Evolutionary conservation across 306 rosid genomes (phyloP).

Genomic region (Neltuma alba): DNA sequence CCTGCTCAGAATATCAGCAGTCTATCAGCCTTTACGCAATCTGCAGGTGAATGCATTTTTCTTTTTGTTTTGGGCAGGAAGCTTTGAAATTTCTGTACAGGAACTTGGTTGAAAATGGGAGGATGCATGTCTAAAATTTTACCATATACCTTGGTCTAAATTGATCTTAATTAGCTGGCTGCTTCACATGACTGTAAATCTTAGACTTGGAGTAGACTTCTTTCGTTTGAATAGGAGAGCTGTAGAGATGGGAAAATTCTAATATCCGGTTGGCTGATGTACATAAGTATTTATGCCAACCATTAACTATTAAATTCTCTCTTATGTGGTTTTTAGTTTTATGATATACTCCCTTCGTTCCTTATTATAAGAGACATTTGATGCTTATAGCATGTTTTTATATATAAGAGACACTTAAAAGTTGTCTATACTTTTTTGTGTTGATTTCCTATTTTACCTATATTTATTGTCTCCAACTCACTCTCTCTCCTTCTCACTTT

Average conservation of each 20-base stretch:
- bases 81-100: not conserved
- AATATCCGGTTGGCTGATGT: not conserved
- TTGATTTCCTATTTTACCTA: too few species aligned
- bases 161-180: constrained; percentile 7
- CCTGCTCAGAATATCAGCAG: not conserved
- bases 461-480: too few species aligned
- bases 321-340: not conserved
- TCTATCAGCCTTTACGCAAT: not conserved
- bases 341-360: too few species aligned
- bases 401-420: too few species aligned
- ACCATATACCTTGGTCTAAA: not conserved
- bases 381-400: too few species aligned
- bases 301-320: constrained; percentile 5
- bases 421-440: too few species aligned
- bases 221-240: constrained; percentile 18
- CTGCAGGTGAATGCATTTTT: not conserved
- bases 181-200: not conserved
- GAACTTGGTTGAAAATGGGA: not conserved
- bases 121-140: constrained; percentile 27
- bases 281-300: constrained; percentile 16
- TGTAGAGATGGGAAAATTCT: not conserved
- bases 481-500: too few species aligned
- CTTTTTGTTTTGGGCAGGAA: too few species aligned
- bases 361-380: too few species aligned
- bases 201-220: not conserved